phyloP scores from a whole-genome alignment of 768 basidiomycete species.

The Ramaria sp. region DNA sequence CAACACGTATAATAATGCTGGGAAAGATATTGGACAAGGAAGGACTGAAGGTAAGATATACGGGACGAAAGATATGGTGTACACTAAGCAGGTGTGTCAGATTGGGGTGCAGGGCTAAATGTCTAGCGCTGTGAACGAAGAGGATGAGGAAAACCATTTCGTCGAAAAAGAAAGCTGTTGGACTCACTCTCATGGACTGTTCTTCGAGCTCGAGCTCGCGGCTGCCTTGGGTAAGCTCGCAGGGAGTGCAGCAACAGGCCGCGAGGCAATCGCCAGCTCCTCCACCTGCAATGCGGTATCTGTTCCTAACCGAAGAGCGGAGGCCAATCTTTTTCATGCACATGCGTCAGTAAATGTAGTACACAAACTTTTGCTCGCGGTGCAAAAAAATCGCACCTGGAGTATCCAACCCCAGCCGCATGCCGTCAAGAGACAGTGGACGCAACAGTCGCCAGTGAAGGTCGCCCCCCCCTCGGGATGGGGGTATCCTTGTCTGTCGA shows the following conservation, averaged over 20 bases:
- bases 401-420: slow-evolving; percentile 25
- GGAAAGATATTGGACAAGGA: too few species aligned
- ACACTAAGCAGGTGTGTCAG: too few species aligned
- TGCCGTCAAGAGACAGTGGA: slow-evolving; percentile 8
- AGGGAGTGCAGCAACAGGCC: slow-evolving; percentile 33
- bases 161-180: too few species aligned
- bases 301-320: slow-evolving; percentile 28
- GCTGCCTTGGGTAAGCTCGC: slow-evolving; percentile 37
- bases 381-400: slow-evolving; percentile 22
- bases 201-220: slow-evolving; percentile 39
- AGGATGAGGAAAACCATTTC: too few species aligned
- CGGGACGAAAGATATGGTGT: too few species aligned
- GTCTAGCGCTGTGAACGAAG: too few species aligned
- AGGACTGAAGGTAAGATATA: too few species aligned
- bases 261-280: slow-evolving; percentile 29
- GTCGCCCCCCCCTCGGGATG: slow-evolving; percentile 26
- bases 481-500: slow-evolving; percentile 20
- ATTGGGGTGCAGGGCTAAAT: too few species aligned
- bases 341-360: slow-evolving; percentile 17
- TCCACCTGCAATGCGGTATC: slow-evolving; percentile 38
- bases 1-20: too few species aligned
- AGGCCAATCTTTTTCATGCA: slow-evolving; percentile 19
- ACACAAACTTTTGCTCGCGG: not conserved
- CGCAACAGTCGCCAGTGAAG: slow-evolving; percentile 14
- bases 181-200: slow-evolving; percentile 9